Evolutionary conservation across 2,329 filamentous ascomycete species (phyloP).

Genomic region (Fusarium hainanense): DNA sequence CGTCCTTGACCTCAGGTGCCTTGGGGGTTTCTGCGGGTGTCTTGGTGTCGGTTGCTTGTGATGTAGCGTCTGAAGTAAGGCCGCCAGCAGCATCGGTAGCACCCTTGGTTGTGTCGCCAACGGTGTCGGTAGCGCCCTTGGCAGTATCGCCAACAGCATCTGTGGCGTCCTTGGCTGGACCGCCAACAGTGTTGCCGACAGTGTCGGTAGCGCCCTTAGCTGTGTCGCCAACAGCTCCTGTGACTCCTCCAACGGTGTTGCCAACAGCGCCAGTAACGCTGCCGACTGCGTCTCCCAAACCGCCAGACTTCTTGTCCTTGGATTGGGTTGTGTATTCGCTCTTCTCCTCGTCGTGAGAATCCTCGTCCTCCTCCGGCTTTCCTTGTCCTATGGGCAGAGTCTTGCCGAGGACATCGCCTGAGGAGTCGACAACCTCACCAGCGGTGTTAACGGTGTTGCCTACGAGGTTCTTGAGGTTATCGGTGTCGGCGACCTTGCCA

Average conservation of each 20-base stretch:
- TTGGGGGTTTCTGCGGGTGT: slow-evolving; percentile 35
- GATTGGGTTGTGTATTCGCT: slow-evolving; percentile 56
- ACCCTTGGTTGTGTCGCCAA: slow-evolving; percentile 3
- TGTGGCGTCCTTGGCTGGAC: slow-evolving; percentile 15
- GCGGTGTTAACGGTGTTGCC: slow-evolving; percentile 54
- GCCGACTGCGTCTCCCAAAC: slow-evolving; percentile 39
- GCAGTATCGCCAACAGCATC: slow-evolving; percentile 20
- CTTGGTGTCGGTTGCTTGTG: slow-evolving; percentile 25
- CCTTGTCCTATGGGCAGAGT: slow-evolving; percentile 48
- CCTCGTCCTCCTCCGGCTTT: slow-evolving; percentile 43
- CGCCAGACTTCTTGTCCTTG: slow-evolving; percentile 48
- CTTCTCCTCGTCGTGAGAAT: slow-evolving; percentile 43
- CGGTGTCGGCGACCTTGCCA: slow-evolving; percentile 55
- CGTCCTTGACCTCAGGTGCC: slow-evolving; percentile 21
- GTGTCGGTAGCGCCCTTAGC: slow-evolving; percentile 9
- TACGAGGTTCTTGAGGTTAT: slow-evolving; percentile 54
- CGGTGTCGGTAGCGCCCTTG: not conserved
- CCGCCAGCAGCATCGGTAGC: slow-evolving; percentile 4
- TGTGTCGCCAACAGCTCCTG: slow-evolving; percentile 27
- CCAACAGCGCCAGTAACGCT: slow-evolving; percentile 23
- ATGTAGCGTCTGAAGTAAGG: slow-evolving; percentile 17
- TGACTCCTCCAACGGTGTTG: slow-evolving; percentile 13
- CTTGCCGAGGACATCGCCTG: slow-evolving; percentile 58
- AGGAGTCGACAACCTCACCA: slow-evolving; percentile 51
- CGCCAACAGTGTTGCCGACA: slow-evolving; percentile 18